Evolutionary conservation across 2,329 filamentous ascomycete species (phyloP).

Genomic region (Pestalotiopsis sp.): DNA sequence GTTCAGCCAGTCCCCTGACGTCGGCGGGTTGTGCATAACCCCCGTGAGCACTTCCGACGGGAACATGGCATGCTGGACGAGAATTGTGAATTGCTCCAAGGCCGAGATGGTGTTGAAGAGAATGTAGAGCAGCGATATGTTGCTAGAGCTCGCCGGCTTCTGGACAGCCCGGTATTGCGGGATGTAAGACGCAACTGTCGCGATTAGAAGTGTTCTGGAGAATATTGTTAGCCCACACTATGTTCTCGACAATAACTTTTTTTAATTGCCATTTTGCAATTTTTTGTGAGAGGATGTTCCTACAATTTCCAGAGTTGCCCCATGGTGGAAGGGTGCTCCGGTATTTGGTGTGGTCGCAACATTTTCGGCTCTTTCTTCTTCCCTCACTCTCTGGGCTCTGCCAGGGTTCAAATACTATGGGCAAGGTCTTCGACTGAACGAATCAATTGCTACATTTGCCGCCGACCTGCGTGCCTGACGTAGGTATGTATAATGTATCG

Average conservation of each 20-base stretch:
- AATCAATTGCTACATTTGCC: background rate
- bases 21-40: background rate
- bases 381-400: background rate
- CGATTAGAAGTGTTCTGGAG: background rate
- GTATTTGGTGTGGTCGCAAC: background rate
- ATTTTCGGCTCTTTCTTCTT: background rate
- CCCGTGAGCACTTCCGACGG: background rate
- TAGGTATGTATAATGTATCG: too few relatives aligned
- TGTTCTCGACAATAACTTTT: too few relatives aligned
- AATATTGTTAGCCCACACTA: background rate
- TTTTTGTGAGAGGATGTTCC: background rate
- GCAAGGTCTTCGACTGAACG: background rate
- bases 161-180: background rate
- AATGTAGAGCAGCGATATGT: background rate
- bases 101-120: background rate
- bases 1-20: background rate
- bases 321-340: background rate
- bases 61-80: background rate
- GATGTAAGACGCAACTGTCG: background rate
- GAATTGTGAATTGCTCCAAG: background rate
- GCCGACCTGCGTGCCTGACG: background rate
- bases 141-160: background rate
- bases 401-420: background rate
- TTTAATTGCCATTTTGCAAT: background rate
- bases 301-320: background rate